phyloP scores from a whole-genome alignment of 257 asterid species.

The Leptodermis oblonga region DNA sequence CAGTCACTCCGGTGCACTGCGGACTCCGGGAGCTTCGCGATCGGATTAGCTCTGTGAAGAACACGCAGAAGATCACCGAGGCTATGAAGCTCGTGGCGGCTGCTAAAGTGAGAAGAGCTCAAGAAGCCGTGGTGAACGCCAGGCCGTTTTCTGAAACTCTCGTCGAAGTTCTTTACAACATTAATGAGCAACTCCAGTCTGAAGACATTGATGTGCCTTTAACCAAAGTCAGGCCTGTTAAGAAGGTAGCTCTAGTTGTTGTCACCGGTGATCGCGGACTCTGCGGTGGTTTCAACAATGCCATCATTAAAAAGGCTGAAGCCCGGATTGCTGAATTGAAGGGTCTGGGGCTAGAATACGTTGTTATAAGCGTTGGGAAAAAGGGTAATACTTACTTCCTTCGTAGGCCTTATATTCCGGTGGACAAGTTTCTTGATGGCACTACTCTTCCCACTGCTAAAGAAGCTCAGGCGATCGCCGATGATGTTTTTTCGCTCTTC shows the following conservation, averaged over 20 bases:
- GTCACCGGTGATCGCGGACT: constrained; percentile 96
- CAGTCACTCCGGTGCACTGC: constrained; percentile 62
- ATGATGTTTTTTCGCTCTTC: constrained; percentile 75
- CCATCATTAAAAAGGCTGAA: constrained; percentile 67
- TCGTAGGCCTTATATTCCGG: constrained; percentile 69
- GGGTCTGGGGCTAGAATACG: constrained; percentile 57
- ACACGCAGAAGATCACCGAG: constrained; percentile 92
- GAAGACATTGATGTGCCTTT: constrained; percentile 80
- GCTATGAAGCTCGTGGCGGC: constrained; percentile 98
- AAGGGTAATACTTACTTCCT: constrained; percentile 70
- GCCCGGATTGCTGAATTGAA: constrained; percentile 51
- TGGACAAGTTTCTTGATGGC: constrained; percentile 69
- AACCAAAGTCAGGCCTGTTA: constrained; percentile 70
- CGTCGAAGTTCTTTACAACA: constrained; percentile 85
- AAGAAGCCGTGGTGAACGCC: constrained; percentile 88
- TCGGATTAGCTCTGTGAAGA: constrained; percentile 73
- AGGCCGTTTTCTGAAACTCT: constrained; percentile 88
- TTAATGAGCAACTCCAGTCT: constrained; percentile 80
- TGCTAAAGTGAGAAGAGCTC: constrained; percentile 90
- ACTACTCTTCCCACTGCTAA: constrained; percentile 69
- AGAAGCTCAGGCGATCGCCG: constrained; percentile 90
- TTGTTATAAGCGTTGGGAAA: constrained; percentile 72
- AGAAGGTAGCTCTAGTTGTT: constrained; percentile 85
- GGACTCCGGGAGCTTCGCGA: constrained; percentile 76
- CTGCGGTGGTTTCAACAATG: constrained; percentile 81